Conservation (phyloP, 2,329 filamentous ascomycete genomes). For the Penicillium concentricum region DNA sequence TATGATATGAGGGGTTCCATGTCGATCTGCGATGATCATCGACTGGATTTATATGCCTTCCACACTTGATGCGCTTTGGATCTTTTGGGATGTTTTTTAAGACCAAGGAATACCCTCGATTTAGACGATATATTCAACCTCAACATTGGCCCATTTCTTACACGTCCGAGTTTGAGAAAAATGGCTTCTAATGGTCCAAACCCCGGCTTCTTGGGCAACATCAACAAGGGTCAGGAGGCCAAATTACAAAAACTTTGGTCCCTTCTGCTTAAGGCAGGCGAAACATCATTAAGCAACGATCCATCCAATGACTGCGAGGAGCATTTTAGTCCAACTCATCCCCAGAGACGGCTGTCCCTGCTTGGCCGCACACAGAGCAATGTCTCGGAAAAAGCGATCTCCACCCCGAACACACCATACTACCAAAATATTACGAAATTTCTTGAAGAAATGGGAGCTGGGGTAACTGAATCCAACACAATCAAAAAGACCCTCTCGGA, state of each 20-base stretch:
- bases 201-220: slow-evolving; percentile 72
- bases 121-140: background rate
- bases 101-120: background rate
- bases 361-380: slow-evolving; percentile 36
- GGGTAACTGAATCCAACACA: slow-evolving; percentile 62
- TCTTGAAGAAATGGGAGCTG: slow-evolving; percentile 22
- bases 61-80: background rate
- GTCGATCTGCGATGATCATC: slow-evolving; percentile 18
- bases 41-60: slow-evolving; percentile 13
- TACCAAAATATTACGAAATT: slow-evolving; percentile 21
- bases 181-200: slow-evolving; percentile 21
- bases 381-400: slow-evolving; percentile 71
- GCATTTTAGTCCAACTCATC: slow-evolving; percentile 29
- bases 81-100: background rate
- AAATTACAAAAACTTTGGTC: slow-evolving; percentile 87
- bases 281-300: slow-evolving; percentile 51
- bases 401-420: slow-evolving; percentile 47
- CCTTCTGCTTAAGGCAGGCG: slow-evolving; percentile 70
- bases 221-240: slow-evolving; percentile 79
- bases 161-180: background rate
- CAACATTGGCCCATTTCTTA: background rate
- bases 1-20: slow-evolving; percentile 20
- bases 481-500: slow-evolving; percentile 76
- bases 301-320: slow-evolving; percentile 50
- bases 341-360: slow-evolving; percentile 40